Conservation (phyloP, 352 stramenopile species). For the Lagenidium sp. region DNA sequence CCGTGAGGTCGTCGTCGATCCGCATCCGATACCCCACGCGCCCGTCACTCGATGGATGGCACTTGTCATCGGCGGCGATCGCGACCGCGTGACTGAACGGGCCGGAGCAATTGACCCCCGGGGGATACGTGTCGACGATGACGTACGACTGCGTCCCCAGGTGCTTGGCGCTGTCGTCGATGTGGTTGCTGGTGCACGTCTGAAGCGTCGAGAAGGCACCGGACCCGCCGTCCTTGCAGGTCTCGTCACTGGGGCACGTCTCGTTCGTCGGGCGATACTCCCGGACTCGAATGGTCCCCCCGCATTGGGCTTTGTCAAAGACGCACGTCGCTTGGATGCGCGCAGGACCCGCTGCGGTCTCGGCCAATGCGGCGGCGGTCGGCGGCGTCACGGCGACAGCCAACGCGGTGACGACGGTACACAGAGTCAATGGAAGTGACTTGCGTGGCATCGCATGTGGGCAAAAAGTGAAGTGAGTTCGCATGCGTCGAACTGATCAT, state of each 20-base stretch:
- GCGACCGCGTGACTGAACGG: background rate
- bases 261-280: background rate
- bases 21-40: background rate
- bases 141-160: background rate
- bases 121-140: background rate
- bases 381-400: background rate
- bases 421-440: too few species aligned
- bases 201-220: background rate
- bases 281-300: background rate
- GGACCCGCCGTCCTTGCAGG: background rate
- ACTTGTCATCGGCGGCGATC: slow-evolving; percentile 1
- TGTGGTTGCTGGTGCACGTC: background rate
- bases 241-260: too few species aligned
- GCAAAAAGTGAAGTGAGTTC: too few species aligned
- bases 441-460: too few species aligned
- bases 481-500: too few species aligned
- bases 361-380: background rate
- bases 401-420: background rate
- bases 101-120: background rate
- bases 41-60: slow-evolving; percentile 2
- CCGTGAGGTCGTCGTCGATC: background rate
- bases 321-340: background rate
- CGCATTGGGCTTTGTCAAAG: slow-evolving; percentile 1
- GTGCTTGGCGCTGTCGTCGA: background rate
- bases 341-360: too few species aligned